These are phyloP conservation scores for Arxiozyma bovina DNA, from an alignment of 1,139 yeast genomes.

Conservation along the genomic window DNA sequence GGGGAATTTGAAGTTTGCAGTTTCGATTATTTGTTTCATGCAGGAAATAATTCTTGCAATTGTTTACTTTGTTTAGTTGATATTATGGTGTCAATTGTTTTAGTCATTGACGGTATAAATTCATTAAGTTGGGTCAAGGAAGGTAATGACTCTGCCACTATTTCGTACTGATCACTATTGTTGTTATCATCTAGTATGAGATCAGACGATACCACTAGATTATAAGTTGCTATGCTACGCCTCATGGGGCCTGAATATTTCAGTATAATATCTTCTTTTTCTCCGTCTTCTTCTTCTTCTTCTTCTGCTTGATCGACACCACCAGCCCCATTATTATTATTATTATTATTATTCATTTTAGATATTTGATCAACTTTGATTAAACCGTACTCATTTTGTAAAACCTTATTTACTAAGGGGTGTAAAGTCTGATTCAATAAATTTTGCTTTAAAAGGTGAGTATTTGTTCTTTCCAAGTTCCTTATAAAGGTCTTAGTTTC, in stretches of 20 bases:
- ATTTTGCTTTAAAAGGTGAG: constrained; percentile 14
- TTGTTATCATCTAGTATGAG: background rate
- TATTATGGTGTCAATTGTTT: background rate
- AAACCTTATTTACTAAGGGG: constrained; percentile 23
- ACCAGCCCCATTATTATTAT: too few relatives aligned
- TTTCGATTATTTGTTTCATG: too few relatives aligned
- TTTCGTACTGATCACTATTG: background rate
- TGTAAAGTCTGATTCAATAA: constrained; percentile 20
- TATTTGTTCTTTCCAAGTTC: constrained; percentile 11
- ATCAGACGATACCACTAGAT: constrained; percentile 3
- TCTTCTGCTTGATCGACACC: too few relatives aligned
- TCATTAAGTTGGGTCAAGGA: background rate
- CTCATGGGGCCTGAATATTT: background rate
- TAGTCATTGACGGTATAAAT: background rate
- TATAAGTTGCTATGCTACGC: constrained; percentile 9
- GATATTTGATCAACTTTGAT: constrained; percentile 1
- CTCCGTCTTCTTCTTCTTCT: background rate
- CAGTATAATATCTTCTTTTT: background rate
- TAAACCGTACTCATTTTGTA: constrained; percentile 24
- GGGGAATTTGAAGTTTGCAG: too few relatives aligned
- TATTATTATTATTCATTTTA: too few relatives aligned
- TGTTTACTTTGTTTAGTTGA: background rate
- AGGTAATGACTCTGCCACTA: background rate
- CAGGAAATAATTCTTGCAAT: background rate
- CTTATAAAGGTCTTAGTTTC: constrained; percentile 13